These are phyloP conservation scores for Metschnikowia lochheadii DNA, from an alignment of 805 yeast genomes.

Conservation along the genomic window DNA sequence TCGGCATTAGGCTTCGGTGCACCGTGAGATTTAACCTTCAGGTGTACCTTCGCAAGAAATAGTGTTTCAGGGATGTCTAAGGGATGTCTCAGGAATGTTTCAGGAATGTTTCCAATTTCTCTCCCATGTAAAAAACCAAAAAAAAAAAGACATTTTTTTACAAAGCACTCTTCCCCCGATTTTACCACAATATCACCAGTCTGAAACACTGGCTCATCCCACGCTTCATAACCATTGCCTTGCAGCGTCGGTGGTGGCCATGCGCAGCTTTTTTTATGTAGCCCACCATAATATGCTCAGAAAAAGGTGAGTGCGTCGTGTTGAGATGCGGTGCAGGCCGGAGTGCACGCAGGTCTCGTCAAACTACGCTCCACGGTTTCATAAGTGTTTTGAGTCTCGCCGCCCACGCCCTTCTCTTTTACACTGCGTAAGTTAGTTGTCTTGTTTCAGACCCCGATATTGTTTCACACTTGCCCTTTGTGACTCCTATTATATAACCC, in stretches of 20 bases:
- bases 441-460: neutral
- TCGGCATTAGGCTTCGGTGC: too few species aligned
- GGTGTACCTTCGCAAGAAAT: too few species aligned
- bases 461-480: neutral
- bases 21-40: too few species aligned
- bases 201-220: neutral
- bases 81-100: too few species aligned
- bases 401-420: neutral
- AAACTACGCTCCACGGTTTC: neutral
- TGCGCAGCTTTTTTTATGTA: neutral
- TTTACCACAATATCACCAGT: too few species aligned
- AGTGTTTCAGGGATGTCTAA: too few species aligned
- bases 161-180: too few species aligned
- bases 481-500: neutral
- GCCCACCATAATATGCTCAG: neutral
- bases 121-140: too few species aligned
- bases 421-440: neutral
- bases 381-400: neutral
- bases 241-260: neutral
- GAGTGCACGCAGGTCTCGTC: constrained; percentile 4
- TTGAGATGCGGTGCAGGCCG: constrained; percentile 2
- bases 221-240: neutral
- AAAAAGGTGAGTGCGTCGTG: neutral
- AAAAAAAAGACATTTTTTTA: too few species aligned
- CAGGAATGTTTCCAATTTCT: too few species aligned